These are phyloP conservation scores for Cladorrhinum sp. DNA, from an alignment of 2,329 filamentous ascomycete species.

Conservation along the genomic window DNA sequence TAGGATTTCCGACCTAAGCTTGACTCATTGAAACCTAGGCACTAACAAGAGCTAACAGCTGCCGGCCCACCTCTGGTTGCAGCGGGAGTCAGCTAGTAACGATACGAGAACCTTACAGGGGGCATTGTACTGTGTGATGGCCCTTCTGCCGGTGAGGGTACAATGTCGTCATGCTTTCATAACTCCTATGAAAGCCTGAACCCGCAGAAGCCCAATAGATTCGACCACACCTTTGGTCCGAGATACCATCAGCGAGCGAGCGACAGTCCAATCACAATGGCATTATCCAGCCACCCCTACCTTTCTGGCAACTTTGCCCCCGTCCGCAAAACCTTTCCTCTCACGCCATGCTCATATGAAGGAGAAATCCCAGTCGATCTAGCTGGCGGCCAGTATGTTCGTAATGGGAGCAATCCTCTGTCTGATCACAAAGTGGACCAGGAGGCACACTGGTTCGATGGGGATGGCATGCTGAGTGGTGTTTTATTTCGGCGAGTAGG, in stretches of 20 bases:
- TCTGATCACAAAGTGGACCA: constrained; percentile 58
- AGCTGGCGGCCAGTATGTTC: constrained; percentile 66
- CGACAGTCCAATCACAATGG: background rate
- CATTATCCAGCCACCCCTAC: constrained; percentile 36
- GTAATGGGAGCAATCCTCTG: constrained; percentile 68
- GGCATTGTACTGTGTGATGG: too few relatives aligned
- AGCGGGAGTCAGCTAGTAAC: too few relatives aligned
- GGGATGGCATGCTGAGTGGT: constrained; percentile 70
- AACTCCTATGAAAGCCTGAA: background rate
- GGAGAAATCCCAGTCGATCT: constrained; percentile 64
- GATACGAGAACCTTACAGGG: too few relatives aligned
- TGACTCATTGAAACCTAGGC: too few relatives aligned
- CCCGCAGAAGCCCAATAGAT: background rate
- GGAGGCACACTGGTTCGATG: constrained; percentile 72
- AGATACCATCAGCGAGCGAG: background rate
- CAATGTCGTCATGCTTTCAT: background rate
- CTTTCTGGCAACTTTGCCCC: constrained; percentile 69
- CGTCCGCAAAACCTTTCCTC: constrained; percentile 51
- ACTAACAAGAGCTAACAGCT: too few relatives aligned
- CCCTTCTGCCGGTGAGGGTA: too few relatives aligned
- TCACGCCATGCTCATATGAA: constrained; percentile 55
- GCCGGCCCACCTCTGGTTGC: too few relatives aligned
- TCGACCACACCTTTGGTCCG: background rate
- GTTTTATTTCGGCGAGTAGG: constrained; percentile 54
- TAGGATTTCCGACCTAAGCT: too few relatives aligned